phyloP scores from a whole-genome alignment of 805 yeast species.

The Monosporozyma solicola region DNA sequence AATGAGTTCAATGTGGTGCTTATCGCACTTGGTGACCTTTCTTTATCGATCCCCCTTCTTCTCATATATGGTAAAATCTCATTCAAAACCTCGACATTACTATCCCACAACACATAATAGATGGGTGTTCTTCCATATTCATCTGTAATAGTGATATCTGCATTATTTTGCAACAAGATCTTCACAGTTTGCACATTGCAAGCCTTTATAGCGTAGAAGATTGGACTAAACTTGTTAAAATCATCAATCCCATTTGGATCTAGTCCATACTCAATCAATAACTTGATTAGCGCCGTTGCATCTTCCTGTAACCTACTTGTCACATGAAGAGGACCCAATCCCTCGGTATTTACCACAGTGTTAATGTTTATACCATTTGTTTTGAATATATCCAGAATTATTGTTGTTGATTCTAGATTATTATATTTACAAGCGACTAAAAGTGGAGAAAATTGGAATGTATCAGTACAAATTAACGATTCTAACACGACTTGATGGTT shows the following conservation, averaged over 20 bases:
- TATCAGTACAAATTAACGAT: background rate
- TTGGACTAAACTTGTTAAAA: slow-evolving; percentile 88
- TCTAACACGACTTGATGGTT: slow-evolving; percentile 30
- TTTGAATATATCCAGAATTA: slow-evolving; percentile 38
- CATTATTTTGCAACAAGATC: slow-evolving; percentile 64
- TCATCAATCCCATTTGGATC: slow-evolving; percentile 74
- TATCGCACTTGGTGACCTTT: slow-evolving; percentile 1
- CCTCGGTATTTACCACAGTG: slow-evolving; percentile 62
- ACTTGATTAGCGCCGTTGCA: slow-evolving; percentile 46
- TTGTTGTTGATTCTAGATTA: slow-evolving; percentile 56
- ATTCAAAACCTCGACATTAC: slow-evolving; percentile 74
- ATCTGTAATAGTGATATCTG: slow-evolving; percentile 59
- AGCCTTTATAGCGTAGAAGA: slow-evolving; percentile 81
- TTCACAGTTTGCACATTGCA: slow-evolving; percentile 68
- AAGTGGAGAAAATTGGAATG: slow-evolving; percentile 48
- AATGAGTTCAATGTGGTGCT: slow-evolving; percentile 1
- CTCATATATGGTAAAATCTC: slow-evolving; percentile 38
- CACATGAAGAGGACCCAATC: slow-evolving; percentile 79
- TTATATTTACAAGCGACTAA: slow-evolving; percentile 87
- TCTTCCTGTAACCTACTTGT: slow-evolving; percentile 76
- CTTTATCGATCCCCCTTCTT: background rate
- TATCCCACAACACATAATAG: slow-evolving; percentile 90
- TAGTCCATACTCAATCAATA: slow-evolving; percentile 63
- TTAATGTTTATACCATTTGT: slow-evolving; percentile 3
- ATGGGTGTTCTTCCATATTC: slow-evolving; percentile 73